Conservation (phyloP, 106 monocot species). For the Allium fistulosum region DNA sequence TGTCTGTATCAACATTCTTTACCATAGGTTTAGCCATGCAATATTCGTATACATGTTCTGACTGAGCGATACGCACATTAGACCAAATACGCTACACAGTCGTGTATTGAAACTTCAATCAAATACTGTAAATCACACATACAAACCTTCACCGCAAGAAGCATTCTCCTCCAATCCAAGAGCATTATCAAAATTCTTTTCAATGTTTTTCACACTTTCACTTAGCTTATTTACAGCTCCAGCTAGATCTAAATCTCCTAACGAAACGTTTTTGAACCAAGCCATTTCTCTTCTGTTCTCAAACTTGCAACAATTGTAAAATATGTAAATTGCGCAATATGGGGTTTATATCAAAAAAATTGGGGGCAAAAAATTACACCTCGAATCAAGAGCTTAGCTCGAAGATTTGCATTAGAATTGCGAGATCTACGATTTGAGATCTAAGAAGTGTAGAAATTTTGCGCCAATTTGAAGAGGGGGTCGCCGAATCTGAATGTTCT, state of each 20-base stretch:
- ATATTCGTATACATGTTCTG: not conserved
- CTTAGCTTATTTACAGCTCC: conserved; percentile 93
- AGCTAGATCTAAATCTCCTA: conserved; percentile 91
- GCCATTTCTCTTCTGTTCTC: conserved; percentile 38
- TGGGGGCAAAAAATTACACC: not conserved
- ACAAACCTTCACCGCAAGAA: conserved; percentile 36
- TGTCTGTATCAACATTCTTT: too few species aligned
- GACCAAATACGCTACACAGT: not conserved
- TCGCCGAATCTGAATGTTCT: too few species aligned
- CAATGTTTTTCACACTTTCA: conserved; percentile 98
- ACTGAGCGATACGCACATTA: not conserved
- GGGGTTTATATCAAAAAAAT: not conserved
- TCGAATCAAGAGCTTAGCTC: not conserved
- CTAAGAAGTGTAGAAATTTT: not conserved
- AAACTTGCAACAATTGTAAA: not conserved
- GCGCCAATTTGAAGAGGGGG: not conserved
- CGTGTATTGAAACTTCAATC: too few species aligned
- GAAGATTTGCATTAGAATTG: conserved; percentile 1
- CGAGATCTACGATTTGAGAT: not conserved
- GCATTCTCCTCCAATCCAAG: conserved; percentile 90
- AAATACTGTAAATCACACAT: not conserved
- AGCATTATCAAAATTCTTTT: conserved; percentile 94
- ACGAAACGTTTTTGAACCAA: conserved; percentile 89
- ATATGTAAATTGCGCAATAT: not conserved
- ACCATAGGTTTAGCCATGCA: not conserved